Percentiles rank a stretch among this genome's conserved stretches.
Conservation (phyloP, 148 eudicot genomes). For the Amaranthus palmeri region DNA sequence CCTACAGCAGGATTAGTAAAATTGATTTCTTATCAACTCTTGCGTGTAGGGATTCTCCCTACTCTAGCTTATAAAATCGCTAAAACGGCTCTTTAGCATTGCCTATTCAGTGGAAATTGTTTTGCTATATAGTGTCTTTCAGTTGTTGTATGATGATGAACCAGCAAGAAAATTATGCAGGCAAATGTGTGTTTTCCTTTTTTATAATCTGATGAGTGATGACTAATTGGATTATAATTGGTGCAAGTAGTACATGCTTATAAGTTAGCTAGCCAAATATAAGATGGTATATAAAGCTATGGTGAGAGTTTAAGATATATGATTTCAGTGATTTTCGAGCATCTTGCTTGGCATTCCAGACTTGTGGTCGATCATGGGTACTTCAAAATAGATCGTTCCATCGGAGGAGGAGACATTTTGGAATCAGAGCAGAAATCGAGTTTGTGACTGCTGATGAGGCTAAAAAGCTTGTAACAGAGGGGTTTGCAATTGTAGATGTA, state of each 20-base stretch:
- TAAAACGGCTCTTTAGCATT: too few species aligned
- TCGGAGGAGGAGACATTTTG: constrained; percentile 32
- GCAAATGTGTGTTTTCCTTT: not conserved
- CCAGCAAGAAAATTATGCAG: not conserved
- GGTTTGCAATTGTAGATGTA: constrained; percentile 72
- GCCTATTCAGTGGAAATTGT: too few species aligned
- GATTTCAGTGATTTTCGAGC: constrained; percentile 62
- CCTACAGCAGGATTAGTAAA: too few species aligned
- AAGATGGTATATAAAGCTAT: not conserved
- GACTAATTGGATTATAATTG: not conserved
- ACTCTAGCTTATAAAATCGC: too few species aligned
- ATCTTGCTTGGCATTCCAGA: constrained; percentile 48
- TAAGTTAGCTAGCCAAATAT: not conserved
- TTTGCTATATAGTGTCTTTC: not conserved
- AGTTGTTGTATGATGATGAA: not conserved
- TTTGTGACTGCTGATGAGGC: constrained; percentile 79
- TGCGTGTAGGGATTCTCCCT: too few species aligned
- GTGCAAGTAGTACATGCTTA: too few species aligned
- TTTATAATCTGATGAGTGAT: too few species aligned
- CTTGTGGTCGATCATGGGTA: constrained; percentile 26
- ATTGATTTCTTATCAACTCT: too few species aligned
- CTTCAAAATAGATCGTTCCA: constrained; percentile 28
- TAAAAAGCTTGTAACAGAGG: constrained; percentile 64
- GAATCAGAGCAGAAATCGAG: constrained; percentile 56
- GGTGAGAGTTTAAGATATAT: constrained; percentile 32